phyloP scores from a whole-genome alignment of 2,329 filamentous ascomycete genomes.

The Huntiella decipiens region DNA sequence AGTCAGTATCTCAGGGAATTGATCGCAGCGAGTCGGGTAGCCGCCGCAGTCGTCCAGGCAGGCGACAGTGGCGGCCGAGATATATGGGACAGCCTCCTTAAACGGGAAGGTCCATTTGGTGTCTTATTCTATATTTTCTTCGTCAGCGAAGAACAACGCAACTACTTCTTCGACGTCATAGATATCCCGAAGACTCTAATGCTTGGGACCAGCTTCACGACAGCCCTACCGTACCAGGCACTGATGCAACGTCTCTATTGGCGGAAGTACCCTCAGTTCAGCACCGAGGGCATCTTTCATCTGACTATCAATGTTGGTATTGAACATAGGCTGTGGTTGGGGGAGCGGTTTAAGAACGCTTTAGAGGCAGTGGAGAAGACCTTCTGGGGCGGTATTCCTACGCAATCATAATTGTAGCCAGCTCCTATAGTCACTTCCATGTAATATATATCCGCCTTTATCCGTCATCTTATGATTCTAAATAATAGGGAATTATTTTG shows the following conservation, averaged over 20 bases:
- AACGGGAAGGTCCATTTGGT: neutral
- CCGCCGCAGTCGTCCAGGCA: too few species aligned
- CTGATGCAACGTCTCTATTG: neutral
- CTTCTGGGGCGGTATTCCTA: too few species aligned
- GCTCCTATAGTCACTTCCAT: too few species aligned
- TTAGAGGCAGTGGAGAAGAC: neutral
- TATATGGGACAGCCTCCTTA: neutral
- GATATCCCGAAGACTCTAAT: slow-evolving; percentile 30
- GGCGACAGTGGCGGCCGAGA: too few species aligned
- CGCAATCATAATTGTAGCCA: too few species aligned
- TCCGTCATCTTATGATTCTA: too few species aligned
- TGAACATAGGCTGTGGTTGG: slow-evolving; percentile 1
- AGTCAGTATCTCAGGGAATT: slow-evolving; percentile 16
- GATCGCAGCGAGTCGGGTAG: slow-evolving; percentile 7
- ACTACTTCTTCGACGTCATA: slow-evolving; percentile 29
- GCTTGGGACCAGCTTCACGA: slow-evolving; percentile 30
- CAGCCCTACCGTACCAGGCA: slow-evolving; percentile 15
- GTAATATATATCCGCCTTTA: too few species aligned
- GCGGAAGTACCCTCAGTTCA: neutral
- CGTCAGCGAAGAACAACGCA: slow-evolving; percentile 20
- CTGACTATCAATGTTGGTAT: neutral
- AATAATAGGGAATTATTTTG: too few species aligned
- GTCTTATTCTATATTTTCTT: slow-evolving; percentile 25
- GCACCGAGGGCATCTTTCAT: neutral
- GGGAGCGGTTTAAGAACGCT: neutral